These are phyloP conservation scores for Calonectria leucothoes DNA, from an alignment of 2,329 filamentous ascomycete genomes.

Conservation along the genomic window DNA sequence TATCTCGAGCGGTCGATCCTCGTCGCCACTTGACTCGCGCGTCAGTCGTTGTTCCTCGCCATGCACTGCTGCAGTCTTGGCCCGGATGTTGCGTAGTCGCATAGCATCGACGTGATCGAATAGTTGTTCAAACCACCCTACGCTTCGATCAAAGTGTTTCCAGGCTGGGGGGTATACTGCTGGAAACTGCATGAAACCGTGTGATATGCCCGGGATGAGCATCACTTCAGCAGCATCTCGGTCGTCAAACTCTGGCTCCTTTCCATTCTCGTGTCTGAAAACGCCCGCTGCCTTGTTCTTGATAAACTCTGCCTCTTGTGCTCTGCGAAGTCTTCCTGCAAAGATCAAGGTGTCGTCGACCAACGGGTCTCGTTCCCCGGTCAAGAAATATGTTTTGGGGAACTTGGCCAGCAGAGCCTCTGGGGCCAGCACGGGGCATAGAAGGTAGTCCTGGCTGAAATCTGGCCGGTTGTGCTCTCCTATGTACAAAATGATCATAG, in stretches of 20 bases:
- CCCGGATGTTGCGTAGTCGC: constrained; percentile 42
- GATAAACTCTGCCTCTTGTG: constrained; percentile 67
- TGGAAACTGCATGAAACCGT: constrained; percentile 95
- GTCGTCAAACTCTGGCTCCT: constrained; percentile 53
- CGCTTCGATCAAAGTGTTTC: constrained; percentile 85
- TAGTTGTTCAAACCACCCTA: constrained; percentile 83
- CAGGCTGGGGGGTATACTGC: constrained; percentile 89
- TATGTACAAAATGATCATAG: constrained; percentile 98
- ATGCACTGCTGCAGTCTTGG: constrained; percentile 29
- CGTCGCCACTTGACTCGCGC: constrained; percentile 77
- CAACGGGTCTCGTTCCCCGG: constrained; percentile 92
- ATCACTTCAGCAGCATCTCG: constrained; percentile 73
- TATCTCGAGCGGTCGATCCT: constrained; percentile 87
- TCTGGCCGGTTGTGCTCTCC: constrained; percentile 93
- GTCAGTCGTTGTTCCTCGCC: constrained; percentile 43
- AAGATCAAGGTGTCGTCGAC: constrained; percentile 99
- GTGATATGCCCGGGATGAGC: constrained; percentile 88
- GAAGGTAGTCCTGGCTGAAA: constrained; percentile 89
- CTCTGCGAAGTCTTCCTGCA: constrained; percentile 85
- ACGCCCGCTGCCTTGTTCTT: constrained; percentile 23
- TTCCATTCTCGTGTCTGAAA: constrained; percentile 16
- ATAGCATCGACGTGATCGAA: constrained; percentile 67
- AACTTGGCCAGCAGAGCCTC: constrained; percentile 87
- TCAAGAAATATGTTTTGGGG: constrained; percentile 93
- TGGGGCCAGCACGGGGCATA: constrained; percentile 90